Percentiles rank a stretch among this genome's conserved stretches.
Conservation (phyloP, 148 eudicot species). For the Fagopyrum esculentum region DNA sequence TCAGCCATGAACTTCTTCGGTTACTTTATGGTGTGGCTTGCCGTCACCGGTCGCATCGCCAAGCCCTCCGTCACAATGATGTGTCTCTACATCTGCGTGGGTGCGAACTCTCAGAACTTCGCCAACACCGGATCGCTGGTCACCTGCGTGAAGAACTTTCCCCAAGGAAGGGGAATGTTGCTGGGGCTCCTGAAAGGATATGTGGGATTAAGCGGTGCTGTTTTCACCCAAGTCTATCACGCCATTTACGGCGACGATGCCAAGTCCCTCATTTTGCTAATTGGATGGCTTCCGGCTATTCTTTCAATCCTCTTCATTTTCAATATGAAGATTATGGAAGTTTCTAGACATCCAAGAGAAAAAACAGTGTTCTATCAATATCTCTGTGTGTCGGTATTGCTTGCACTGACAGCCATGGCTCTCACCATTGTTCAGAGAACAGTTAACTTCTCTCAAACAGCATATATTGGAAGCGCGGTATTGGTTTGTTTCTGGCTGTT, state of each 20-base stretch:
- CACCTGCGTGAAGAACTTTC: slow-evolving; percentile 32
- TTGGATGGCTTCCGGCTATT: slow-evolving; percentile 35
- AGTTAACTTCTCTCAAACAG: slow-evolving; percentile 7
- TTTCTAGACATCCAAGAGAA: slow-evolving; percentile 24
- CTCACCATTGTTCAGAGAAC: slow-evolving; percentile 19
- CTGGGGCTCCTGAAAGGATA: slow-evolving; percentile 35
- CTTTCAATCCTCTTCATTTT: slow-evolving; percentile 20
- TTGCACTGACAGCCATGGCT: slow-evolving; percentile 29
- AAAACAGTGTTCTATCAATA: slow-evolving; percentile 27
- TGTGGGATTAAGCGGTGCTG: slow-evolving; percentile 31
- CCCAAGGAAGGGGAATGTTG: slow-evolving; percentile 26
- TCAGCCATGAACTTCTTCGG: slow-evolving; percentile 40
- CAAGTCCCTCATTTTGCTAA: slow-evolving; percentile 21
- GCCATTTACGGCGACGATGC: slow-evolving; percentile 30
- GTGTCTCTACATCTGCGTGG: slow-evolving; percentile 34
- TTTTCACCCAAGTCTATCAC: slow-evolving; percentile 29
- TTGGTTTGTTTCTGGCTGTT: slow-evolving; percentile 22
- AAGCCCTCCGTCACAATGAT: slow-evolving; percentile 40
- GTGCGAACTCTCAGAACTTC: slow-evolving; percentile 35
- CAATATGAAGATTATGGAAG: slow-evolving; percentile 20
- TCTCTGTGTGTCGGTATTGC: slow-evolving; percentile 24
- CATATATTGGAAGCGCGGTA: slow-evolving; percentile 14
- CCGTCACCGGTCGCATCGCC: slow-evolving; percentile 23
- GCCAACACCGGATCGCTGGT: slow-evolving; percentile 34
- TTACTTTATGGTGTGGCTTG: slow-evolving; percentile 44